Conservation (phyloP, 345 rosid genomes). For the Euphorbia lathyris region DNA sequence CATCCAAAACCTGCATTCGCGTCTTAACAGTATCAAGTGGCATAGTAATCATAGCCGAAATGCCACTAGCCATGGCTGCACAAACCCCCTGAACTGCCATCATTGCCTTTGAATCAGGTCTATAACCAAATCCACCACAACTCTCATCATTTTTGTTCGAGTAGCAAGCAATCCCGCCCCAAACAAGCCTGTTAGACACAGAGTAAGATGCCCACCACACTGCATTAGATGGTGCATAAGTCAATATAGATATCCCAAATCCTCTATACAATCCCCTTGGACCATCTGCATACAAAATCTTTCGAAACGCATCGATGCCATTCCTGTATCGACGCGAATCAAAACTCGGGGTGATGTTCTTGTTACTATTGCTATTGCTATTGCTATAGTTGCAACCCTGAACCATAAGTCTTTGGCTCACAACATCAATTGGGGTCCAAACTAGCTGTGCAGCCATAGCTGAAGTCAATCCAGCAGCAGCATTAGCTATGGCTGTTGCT, state of each 20-base stretch:
- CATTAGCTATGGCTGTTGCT: slow-evolving; percentile 64
- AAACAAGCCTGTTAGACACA: slow-evolving; percentile 59
- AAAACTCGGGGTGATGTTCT: slow-evolving; percentile 29
- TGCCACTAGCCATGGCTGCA: slow-evolving; percentile 83
- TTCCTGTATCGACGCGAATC: slow-evolving; percentile 47
- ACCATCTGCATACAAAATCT: slow-evolving; percentile 72
- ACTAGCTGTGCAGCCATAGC: slow-evolving; percentile 88
- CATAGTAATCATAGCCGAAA: slow-evolving; percentile 72
- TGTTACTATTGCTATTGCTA: slow-evolving; percentile 20
- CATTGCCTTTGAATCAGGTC: slow-evolving; percentile 40
- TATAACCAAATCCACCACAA: slow-evolving; percentile 15
- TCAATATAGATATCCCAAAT: slow-evolving; percentile 86
- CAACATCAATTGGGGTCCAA: slow-evolving; percentile 91
- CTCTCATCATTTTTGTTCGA: slow-evolving; percentile 28
- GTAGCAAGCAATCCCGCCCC: slow-evolving; percentile 46
- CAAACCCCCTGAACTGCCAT: slow-evolving; percentile 64
- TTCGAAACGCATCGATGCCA: slow-evolving; percentile 78
- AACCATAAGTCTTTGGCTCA: slow-evolving; percentile 92
- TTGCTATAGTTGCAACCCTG: slow-evolving; percentile 45
- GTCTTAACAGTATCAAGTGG: slow-evolving; percentile 90
- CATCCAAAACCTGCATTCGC: slow-evolving; percentile 73
- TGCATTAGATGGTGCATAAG: slow-evolving; percentile 93
- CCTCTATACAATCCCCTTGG: slow-evolving; percentile 83
- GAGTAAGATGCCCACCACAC: slow-evolving; percentile 99
- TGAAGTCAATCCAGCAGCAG: slow-evolving; percentile 81